phyloP scores from a whole-genome alignment of 225 moss, liverwort and hornwort species.

The Neckera pumila region DNA sequence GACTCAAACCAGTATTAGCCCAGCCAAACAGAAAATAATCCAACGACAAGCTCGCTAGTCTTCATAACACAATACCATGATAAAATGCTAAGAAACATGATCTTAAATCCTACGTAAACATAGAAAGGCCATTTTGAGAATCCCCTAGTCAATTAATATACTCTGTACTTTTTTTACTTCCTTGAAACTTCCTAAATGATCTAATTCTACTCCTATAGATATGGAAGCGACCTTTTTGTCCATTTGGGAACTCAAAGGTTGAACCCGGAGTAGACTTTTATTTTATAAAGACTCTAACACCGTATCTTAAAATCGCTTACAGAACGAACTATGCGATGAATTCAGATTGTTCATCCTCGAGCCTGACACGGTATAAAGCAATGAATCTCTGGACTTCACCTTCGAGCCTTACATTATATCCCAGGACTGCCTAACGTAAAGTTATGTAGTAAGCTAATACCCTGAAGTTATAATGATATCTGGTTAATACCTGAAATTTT shows the following conservation, averaged over 20 bases:
- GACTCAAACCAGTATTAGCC: background rate
- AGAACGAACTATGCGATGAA: background rate
- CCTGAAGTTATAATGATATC: background rate
- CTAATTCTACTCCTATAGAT: background rate
- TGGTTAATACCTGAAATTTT: conserved; percentile 71
- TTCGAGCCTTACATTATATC: background rate
- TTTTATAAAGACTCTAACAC: background rate
- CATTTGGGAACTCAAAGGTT: background rate
- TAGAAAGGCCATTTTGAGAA: background rate
- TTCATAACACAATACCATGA: background rate
- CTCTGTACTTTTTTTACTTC: background rate
- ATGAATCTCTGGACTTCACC: background rate
- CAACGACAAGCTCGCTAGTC: background rate
- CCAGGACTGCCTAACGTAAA: background rate
- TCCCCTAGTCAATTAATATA: background rate
- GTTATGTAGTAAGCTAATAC: background rate
- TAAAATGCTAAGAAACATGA: background rate
- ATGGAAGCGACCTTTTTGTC: background rate
- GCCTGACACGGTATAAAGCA: background rate
- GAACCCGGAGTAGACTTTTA: background rate
- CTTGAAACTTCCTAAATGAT: background rate
- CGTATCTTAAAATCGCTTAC: background rate
- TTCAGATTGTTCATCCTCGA: background rate
- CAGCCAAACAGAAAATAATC: background rate
- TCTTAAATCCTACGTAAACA: background rate